Evolutionary conservation across 2,329 filamentous ascomycete species (phyloP), one percentile per base, ranked within the genome.

Genomic region (Cadophora luteo-olivacea): DNA sequence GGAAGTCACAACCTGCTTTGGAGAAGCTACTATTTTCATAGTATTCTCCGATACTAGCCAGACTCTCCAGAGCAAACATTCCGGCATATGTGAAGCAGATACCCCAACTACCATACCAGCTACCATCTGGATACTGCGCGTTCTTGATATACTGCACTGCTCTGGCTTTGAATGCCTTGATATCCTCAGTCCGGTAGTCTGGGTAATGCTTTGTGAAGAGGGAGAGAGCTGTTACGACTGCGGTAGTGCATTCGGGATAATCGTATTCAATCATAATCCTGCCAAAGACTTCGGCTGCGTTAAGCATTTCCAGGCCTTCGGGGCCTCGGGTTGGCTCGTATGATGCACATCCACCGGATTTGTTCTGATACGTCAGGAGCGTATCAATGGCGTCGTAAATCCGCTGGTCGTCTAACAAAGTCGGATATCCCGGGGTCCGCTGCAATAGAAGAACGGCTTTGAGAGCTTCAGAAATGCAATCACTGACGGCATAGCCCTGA

Each of bases 201-300:
- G 95, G 93, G 84, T 93, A 97, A 78, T 92, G 85, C 75, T 91
- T 86, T 72, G 88, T 87, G 83, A 98, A 98, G 1, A 95, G 84
- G 4, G 91, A 91, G 24, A 99, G 84, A 0, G 92, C 94, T 0
- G 93, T 97, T 3, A 99, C 92, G 36, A 94, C 93, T 0, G 96
- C 94, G 2, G 96, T 98, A 0, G 96, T 99, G 83, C 96, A 99
- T 80, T 99, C 96, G 0, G 95, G 94, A 77, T 99, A 98, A 79
- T 97, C 93, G 79, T 99, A 99, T 78, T 98, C 95, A 65, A 99
- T 91, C 96, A 99, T 99, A 81, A 99, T 99, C 24, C 90, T 87
- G 16, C 93, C 94, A 79, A 99, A 99, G 0, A 99, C 94, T 79
- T 99, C 96, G 1, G 96, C 96, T 0, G 95, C 95, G 76, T 99